These are phyloP conservation scores for Saccharomycopsis crataegensis DNA, from an alignment of 1,139 yeast species.

Conservation along the genomic window DNA sequence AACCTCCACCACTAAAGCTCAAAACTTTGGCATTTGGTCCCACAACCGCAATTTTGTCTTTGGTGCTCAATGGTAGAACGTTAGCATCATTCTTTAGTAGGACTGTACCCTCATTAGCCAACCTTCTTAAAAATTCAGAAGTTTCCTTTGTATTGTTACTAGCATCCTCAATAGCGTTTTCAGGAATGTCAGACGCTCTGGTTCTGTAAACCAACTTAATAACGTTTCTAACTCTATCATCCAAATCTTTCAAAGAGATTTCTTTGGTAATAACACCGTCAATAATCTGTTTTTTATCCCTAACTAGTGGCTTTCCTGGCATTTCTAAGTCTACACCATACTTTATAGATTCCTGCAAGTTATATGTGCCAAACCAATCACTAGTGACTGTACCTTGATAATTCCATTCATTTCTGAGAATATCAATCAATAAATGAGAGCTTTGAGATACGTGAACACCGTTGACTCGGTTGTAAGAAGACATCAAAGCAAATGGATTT, in stretches of 20 bases:
- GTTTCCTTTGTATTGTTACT: slow-evolving; percentile 42
- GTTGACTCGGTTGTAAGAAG: slow-evolving; percentile 54
- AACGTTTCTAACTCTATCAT: slow-evolving; percentile 48
- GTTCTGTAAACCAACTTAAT: slow-evolving; percentile 45
- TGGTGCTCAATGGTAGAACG: slow-evolving; percentile 41
- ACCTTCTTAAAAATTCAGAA: slow-evolving; percentile 39
- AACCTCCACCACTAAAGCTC: slow-evolving; percentile 44
- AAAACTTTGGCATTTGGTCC: slow-evolving; percentile 45
- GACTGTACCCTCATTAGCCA: slow-evolving; percentile 51
- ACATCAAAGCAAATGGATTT: slow-evolving; percentile 59
- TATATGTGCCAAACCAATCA: slow-evolving; percentile 60
- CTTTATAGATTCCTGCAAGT: slow-evolving; percentile 49
- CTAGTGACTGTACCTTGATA: slow-evolving; percentile 59
- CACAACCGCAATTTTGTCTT: slow-evolving; percentile 39
- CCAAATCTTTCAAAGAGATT: slow-evolving; percentile 41
- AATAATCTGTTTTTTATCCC: slow-evolving; percentile 34
- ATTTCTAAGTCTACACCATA: slow-evolving; percentile 62
- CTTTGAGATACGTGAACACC: slow-evolving; percentile 57
- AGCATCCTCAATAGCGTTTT: slow-evolving; percentile 44
- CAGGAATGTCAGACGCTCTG: slow-evolving; percentile 30
- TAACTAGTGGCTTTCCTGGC: slow-evolving; percentile 45
- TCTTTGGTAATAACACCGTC: slow-evolving; percentile 34
- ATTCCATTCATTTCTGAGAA: not conserved
- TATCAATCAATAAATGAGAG: slow-evolving; percentile 25
- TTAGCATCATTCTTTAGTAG: slow-evolving; percentile 45